A percentile compares a stretch with the other conserved stretches of the same genome.
phyloP scores from a whole-genome alignment of 2,329 filamentous ascomycete genomes.

The Cryphonectria radicalis region DNA sequence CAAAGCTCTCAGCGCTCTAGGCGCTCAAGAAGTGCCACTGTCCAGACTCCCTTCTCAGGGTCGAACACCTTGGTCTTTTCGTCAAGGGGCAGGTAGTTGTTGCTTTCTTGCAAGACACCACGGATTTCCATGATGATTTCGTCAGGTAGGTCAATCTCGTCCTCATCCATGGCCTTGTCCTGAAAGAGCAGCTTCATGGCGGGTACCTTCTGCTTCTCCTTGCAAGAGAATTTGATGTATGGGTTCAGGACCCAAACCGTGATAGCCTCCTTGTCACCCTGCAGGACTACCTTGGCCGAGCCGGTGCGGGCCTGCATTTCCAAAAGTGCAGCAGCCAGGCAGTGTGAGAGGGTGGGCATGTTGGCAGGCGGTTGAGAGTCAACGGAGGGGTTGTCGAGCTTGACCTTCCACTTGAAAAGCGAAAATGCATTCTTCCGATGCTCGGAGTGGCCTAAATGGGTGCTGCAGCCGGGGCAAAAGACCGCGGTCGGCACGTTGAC shows the following conservation, averaged over 20 bases:
- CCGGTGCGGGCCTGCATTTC: conserved; percentile 60
- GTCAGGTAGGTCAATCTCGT: conserved; percentile 60
- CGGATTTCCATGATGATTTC: conserved; percentile 53
- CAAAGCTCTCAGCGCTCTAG: neutral
- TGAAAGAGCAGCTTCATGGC: conserved; percentile 61
- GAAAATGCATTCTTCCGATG: conserved; percentile 50
- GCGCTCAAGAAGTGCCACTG: conserved; percentile 24
- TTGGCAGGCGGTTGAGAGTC: conserved; percentile 15
- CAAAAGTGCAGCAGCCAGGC: conserved; percentile 56
- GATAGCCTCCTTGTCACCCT: conserved; percentile 39
- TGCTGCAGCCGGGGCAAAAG: conserved; percentile 51
- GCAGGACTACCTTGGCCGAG: conserved; percentile 59
- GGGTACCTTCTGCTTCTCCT: conserved; percentile 35
- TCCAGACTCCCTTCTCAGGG: conserved; percentile 17
- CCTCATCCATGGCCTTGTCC: conserved; percentile 45
- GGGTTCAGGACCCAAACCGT: conserved; percentile 60
- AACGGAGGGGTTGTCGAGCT: conserved; percentile 41
- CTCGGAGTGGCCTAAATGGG: conserved; percentile 54
- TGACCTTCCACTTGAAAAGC: conserved; percentile 62
- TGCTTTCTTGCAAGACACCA: conserved; percentile 52
- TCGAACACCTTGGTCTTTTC: conserved; percentile 17
- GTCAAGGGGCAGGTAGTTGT: conserved; percentile 31
- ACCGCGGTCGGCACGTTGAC: conserved; percentile 32
- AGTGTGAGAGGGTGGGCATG: conserved; percentile 51
- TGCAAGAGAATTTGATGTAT: conserved; percentile 57